Evolutionary conservation across 2,329 filamentous ascomycete species (phyloP).

Genomic region (Karstenula rhodostoma): DNA sequence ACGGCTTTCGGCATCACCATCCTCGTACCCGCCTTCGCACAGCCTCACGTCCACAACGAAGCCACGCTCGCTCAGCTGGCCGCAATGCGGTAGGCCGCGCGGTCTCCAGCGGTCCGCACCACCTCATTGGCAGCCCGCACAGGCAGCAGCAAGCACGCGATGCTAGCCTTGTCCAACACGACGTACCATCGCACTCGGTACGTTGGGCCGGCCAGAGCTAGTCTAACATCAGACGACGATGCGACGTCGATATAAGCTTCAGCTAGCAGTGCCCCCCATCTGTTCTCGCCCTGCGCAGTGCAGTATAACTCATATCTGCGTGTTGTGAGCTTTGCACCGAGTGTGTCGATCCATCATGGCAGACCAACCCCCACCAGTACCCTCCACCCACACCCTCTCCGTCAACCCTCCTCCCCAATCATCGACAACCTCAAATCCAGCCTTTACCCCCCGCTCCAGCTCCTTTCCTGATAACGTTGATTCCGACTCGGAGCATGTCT

Average conservation of each 20-base stretch:
- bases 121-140: slow-evolving; percentile 10
- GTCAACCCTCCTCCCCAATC: slow-evolving; percentile 23
- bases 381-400: slow-evolving; percentile 17
- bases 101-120: slow-evolving; percentile 12
- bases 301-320: too few species aligned
- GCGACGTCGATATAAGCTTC: slow-evolving; percentile 4
- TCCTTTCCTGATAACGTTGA: slow-evolving; percentile 39
- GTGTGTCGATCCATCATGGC: slow-evolving; percentile 28
- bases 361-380: slow-evolving; percentile 22
- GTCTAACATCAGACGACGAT: neutral
- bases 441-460: slow-evolving; percentile 37
- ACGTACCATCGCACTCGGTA: slow-evolving; percentile 7
- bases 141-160: slow-evolving; percentile 15
- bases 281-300: neutral
- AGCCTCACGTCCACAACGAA: neutral
- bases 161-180: neutral
- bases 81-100: slow-evolving; percentile 19
- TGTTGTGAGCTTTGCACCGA: too few species aligned
- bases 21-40: neutral
- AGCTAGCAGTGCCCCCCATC: neutral
- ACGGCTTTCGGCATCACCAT: neutral
- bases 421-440: slow-evolving; percentile 27
- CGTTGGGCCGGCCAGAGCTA: neutral
- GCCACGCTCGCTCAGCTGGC: neutral
- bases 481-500: slow-evolving; percentile 39